phyloP scores from a whole-genome alignment of 106 monocot species.

The Phalaenopsis equestris region DNA sequence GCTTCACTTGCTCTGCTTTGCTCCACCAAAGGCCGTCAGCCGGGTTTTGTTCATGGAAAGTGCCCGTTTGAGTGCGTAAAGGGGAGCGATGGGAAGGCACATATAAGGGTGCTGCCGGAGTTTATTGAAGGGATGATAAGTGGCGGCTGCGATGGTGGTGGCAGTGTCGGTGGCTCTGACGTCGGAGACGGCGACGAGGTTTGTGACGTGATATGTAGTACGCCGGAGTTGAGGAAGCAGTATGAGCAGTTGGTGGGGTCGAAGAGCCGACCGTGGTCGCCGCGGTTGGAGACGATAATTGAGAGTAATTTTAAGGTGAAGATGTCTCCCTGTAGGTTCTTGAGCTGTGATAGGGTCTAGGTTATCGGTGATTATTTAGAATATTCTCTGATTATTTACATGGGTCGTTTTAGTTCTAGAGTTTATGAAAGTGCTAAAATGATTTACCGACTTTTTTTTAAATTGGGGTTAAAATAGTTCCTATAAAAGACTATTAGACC shows the following conservation, averaged over 20 bases:
- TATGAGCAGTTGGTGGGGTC: constrained; percentile 64
- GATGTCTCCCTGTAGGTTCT: background rate
- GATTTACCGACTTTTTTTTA: no score
- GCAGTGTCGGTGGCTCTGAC: no score
- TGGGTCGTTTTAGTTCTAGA: no score
- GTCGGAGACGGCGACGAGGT: no score
- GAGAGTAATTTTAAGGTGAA: constrained; percentile 26
- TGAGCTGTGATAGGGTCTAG: background rate
- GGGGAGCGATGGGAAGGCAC: constrained; percentile 21
- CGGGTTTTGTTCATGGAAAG: constrained; percentile 1
- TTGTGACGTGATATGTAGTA: constrained; percentile 35
- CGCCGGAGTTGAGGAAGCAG: constrained; percentile 77
- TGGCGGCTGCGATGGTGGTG: background rate
- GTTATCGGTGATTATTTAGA: background rate
- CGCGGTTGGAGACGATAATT: constrained; percentile 57
- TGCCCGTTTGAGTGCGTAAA: constrained; percentile 49
- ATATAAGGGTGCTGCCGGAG: constrained; percentile 32
- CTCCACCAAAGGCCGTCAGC: background rate
- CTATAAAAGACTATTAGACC: no score
- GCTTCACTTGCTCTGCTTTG: constrained; percentile 28
- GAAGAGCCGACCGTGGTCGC: constrained; percentile 49
- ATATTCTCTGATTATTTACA: no score
- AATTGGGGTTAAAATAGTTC: no score
- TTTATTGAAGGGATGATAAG: background rate
- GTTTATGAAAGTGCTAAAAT: no score